A percentile compares a stretch with the other conserved stretches of the same genome.
phyloP scores from a whole-genome alignment of 192 early-diverging fungal species.

The Glomus cerebriforme region DNA sequence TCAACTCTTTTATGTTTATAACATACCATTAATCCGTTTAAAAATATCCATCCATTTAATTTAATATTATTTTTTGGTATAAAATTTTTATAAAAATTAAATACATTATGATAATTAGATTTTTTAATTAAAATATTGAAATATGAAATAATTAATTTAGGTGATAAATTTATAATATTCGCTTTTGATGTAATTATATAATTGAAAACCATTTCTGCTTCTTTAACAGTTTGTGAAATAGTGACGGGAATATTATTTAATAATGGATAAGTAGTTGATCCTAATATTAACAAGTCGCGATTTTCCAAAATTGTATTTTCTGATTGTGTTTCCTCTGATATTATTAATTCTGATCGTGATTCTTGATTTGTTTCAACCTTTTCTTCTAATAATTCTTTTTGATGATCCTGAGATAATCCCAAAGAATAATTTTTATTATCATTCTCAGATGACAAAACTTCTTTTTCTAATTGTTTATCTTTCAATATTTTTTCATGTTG shows the following conservation, averaged over 20 bases:
- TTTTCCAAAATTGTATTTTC: background rate
- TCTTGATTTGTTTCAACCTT: background rate
- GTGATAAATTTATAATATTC: conserved; percentile 40
- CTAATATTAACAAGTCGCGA: background rate
- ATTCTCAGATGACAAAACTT: background rate
- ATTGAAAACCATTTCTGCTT: conserved; percentile 40
- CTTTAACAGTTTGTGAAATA: conserved; percentile 25
- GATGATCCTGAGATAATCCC: background rate
- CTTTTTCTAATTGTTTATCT: conserved; percentile 25
- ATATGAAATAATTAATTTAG: conserved; percentile 63
- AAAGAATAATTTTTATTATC: background rate
- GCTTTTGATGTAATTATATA: conserved; percentile 32
- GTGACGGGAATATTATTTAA: background rate
- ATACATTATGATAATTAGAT: conserved; percentile 46
- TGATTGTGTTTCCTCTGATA: background rate
- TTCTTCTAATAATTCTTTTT: background rate
- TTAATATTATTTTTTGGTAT: conserved; percentile 52
- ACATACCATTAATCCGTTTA: conserved; percentile 58
- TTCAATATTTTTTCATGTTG: background rate
- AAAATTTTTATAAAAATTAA: conserved; percentile 50
- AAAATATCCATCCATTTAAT: conserved; percentile 65
- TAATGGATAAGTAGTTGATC: conserved; percentile 7
- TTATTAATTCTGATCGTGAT: background rate
- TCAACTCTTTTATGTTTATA: conserved; percentile 61
- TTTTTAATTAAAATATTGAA: conserved; percentile 59